These are phyloP conservation scores for Exobasidium rhododendri DNA, from an alignment of 1,284 basidiomycete species.

Conservation along the genomic window DNA sequence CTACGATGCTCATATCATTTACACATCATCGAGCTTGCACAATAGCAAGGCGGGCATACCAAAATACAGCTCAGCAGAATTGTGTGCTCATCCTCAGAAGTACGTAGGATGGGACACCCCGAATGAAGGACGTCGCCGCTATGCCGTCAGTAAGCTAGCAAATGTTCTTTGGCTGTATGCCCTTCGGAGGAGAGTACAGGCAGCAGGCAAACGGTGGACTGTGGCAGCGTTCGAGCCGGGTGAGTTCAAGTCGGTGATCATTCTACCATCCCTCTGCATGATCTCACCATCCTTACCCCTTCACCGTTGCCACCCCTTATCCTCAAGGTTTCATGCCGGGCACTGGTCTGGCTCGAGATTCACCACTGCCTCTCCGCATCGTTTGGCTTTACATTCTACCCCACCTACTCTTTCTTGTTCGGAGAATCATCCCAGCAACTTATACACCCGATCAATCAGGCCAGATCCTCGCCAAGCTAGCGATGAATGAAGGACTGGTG, in stretches of 20 bases:
- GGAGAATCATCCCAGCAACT: background rate
- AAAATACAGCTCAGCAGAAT: background rate
- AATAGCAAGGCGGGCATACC: background rate
- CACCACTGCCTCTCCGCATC: background rate
- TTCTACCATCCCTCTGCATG: too few species aligned
- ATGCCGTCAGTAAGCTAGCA: background rate
- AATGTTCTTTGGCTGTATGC: constrained; percentile 7
- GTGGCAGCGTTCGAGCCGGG: background rate
- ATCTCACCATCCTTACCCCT: too few species aligned
- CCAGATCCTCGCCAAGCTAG: background rate
- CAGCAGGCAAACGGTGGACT: background rate
- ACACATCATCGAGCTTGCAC: background rate
- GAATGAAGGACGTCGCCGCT: background rate
- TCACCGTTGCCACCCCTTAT: background rate
- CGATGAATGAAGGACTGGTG: background rate
- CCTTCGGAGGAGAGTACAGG: background rate
- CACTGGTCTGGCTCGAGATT: background rate
- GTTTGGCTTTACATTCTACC: background rate
- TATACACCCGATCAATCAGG: constrained; percentile 1
- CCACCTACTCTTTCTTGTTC: background rate
- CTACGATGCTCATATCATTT: background rate
- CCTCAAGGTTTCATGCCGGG: constrained; percentile 6
- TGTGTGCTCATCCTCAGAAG: background rate
- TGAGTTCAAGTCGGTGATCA: too few species aligned
- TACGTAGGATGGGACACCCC: background rate